Conservation (phyloP, 1,284 basidiomycete species). For the Rhodofomes roseus region DNA sequence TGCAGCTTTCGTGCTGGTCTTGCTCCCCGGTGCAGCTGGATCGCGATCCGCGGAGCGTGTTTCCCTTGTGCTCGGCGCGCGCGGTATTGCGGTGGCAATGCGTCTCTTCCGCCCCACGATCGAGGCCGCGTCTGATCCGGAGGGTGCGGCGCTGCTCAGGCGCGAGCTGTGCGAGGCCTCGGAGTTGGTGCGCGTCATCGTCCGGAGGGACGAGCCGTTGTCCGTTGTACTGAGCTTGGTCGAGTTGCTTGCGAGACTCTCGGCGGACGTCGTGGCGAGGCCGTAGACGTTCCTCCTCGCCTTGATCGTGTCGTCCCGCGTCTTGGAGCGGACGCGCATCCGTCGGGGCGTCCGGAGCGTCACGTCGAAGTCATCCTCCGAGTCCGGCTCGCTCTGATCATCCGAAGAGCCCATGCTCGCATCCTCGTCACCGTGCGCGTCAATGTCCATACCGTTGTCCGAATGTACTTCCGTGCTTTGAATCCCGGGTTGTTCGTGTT, state of each 20-base stretch:
- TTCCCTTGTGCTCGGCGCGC: background rate
- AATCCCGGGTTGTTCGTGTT: conserved; percentile 27
- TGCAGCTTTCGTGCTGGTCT: background rate
- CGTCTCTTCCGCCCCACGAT: conserved; percentile 26
- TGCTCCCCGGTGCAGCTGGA: background rate
- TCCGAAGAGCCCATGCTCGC: conserved; percentile 24
- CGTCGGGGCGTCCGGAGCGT: conserved; percentile 59
- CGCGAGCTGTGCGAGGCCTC: conserved; percentile 31
- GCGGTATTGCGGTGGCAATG: background rate
- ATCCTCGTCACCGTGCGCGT: conserved; percentile 22
- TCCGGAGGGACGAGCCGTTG: conserved; percentile 41
- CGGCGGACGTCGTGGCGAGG: conserved; percentile 28
- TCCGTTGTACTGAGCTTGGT: conserved; percentile 45
- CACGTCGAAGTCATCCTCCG: conserved; percentile 60
- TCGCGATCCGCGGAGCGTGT: background rate
- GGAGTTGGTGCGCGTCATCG: conserved; percentile 34
- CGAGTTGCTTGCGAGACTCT: conserved; percentile 32
- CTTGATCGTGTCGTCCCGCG: conserved; percentile 14
- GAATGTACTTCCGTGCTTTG: conserved; percentile 22
- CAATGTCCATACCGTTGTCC: conserved; percentile 20
- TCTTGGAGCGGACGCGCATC: background rate
- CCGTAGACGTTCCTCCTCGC: conserved; percentile 15
- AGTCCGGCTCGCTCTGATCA: conserved; percentile 35
- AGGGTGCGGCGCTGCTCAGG: conserved; percentile 9
- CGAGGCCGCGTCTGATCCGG: conserved; percentile 20